Percentiles rank a stretch among this genome's conserved stretches.
These are phyloP conservation scores for Hirschioporus abietinus DNA, from an alignment of 768 basidiomycete species.

Conservation along the genomic window DNA sequence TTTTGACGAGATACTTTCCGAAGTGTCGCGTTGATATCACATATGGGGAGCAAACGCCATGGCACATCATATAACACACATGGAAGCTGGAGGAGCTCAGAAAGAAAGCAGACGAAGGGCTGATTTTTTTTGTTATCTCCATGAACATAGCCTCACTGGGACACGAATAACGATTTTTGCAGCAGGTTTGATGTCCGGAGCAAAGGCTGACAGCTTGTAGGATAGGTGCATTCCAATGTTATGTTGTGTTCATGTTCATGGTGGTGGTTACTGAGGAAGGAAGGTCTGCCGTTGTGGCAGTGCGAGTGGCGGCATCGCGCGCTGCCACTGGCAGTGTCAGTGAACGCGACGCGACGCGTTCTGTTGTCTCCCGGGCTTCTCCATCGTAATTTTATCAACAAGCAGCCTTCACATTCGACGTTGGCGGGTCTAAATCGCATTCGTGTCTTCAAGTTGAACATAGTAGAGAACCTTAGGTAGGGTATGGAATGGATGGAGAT, in stretches of 20 bases:
- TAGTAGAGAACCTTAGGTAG: background rate
- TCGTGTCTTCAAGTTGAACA: background rate
- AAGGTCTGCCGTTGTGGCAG: too few species aligned
- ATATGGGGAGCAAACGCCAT: too few species aligned
- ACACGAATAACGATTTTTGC: background rate
- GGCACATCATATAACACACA: too few species aligned
- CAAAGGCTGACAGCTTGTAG: background rate
- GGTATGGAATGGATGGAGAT: constrained; percentile 26
- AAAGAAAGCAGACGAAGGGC: too few species aligned
- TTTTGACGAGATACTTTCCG: too few species aligned
- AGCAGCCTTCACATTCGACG: background rate
- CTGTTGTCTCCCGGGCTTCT: background rate
- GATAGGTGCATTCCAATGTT: too few species aligned
- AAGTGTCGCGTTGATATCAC: too few species aligned
- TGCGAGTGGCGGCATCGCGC: too few species aligned
- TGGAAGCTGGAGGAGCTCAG: too few species aligned
- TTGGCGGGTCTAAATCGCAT: background rate
- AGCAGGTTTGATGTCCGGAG: background rate
- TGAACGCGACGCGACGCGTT: background rate
- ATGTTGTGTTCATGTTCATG: too few species aligned
- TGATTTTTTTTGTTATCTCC: background rate
- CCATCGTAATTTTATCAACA: background rate
- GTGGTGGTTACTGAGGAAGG: too few species aligned
- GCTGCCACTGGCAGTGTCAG: background rate
- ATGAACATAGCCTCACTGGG: background rate